A percentile compares a stretch with the other conserved stretches of the same genome.
Evolutionary conservation across 2,329 filamentous ascomycete species (phyloP).

Genomic region (Botrytis cinerea): DNA sequence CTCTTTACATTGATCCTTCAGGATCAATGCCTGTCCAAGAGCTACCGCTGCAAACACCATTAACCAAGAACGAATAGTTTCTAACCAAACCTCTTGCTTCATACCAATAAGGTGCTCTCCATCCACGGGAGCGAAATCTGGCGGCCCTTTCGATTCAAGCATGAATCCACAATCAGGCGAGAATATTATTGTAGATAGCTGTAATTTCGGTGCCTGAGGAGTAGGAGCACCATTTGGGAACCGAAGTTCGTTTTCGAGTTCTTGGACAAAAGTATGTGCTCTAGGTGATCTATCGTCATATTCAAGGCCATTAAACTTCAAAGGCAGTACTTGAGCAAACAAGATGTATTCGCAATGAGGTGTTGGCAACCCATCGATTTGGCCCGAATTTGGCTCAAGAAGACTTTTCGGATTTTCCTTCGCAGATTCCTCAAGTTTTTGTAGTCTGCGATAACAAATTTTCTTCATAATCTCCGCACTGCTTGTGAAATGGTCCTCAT

Average conservation of each 20-base stretch:
- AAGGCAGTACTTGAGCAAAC: conserved; percentile 72
- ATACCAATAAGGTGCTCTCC: conserved; percentile 59
- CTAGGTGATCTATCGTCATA: conserved; percentile 41
- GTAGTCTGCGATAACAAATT: conserved; percentile 68
- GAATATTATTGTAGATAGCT: conserved; percentile 64
- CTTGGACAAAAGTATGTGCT: conserved; percentile 47
- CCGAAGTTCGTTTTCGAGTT: conserved; percentile 64
- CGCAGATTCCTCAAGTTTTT: conserved; percentile 59
- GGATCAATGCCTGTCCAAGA: conserved; percentile 60
- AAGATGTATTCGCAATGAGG: conserved; percentile 89
- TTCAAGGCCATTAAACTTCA: conserved; percentile 30
- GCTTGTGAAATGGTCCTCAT: conserved; percentile 54
- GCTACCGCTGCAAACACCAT: conserved; percentile 58
- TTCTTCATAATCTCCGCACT: conserved; percentile 68
- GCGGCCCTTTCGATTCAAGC: conserved; percentile 64
- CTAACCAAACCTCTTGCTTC: conserved; percentile 61
- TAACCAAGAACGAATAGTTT: conserved; percentile 60
- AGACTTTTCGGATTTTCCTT: conserved; percentile 65
- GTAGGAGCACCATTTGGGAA: conserved; percentile 61
- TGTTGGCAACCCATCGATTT: conserved; percentile 58
- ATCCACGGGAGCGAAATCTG: conserved; percentile 53
- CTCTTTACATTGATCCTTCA: conserved; percentile 66
- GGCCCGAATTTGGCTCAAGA: conserved; percentile 72
- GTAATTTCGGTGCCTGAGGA: conserved; percentile 53
- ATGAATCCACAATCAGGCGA: conserved; percentile 70